Conservation (phyloP, 2,329 filamentous ascomycete species). For the Paradendryphiella salina region DNA sequence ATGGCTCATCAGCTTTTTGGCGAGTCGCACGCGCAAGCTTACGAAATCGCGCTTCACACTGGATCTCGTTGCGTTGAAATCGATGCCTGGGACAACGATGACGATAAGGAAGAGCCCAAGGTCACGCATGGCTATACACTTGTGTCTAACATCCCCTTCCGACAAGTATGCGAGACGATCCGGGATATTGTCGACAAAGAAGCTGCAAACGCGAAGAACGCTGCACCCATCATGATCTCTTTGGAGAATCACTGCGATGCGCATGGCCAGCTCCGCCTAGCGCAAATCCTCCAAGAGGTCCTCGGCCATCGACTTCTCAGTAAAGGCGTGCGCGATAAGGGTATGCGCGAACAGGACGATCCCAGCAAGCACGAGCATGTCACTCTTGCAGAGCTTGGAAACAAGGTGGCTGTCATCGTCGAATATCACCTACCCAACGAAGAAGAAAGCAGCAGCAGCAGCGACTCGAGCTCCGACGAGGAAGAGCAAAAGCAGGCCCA, state of each 20-base stretch:
- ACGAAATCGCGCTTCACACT: conserved; percentile 63
- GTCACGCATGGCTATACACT: conserved; percentile 72
- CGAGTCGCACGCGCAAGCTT: conserved; percentile 63
- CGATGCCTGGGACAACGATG: conserved; percentile 70
- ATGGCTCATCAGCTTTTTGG: conserved; percentile 71
- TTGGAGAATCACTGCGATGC: conserved; percentile 68
- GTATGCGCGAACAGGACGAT: conserved; percentile 59
- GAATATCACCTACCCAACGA: conserved; percentile 66
- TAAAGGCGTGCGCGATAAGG: conserved; percentile 60
- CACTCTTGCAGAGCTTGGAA: conserved; percentile 61
- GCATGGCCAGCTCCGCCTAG: conserved; percentile 63
- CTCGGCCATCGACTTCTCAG: conserved; percentile 64
- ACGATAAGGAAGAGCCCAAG: conserved; percentile 65
- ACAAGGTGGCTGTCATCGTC: conserved; percentile 68
- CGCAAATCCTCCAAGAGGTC: conserved; percentile 66
- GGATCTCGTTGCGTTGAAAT: conserved; percentile 74
- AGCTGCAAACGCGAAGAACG: conserved; percentile 51
- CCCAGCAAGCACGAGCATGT: conserved; percentile 55
- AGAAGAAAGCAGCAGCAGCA: conserved; percentile 46
- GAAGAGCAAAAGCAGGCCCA: conserved; percentile 56
- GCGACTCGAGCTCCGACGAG: conserved; percentile 39
- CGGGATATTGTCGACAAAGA: conserved; percentile 65
- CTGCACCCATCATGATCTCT: conserved; percentile 65
- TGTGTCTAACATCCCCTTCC: conserved; percentile 67
- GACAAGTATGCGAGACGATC: conserved; percentile 67